Percentiles rank a stretch among this genome's conserved stretches.
These are phyloP conservation scores for Botrytis squamosa DNA, from an alignment of 2,329 filamentous ascomycete species.

Conservation along the genomic window DNA sequence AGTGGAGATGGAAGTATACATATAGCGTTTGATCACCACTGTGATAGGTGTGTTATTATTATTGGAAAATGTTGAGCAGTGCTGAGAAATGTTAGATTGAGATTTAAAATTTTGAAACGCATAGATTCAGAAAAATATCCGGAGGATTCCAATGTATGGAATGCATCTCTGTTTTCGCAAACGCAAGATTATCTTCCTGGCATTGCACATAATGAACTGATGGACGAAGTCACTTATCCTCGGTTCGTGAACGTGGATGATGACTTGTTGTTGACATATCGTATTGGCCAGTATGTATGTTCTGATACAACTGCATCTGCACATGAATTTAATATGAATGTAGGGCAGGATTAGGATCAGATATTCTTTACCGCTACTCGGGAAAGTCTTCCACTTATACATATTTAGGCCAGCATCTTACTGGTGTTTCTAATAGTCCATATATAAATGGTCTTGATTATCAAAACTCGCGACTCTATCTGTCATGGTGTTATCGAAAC, in stretches of 20 bases:
- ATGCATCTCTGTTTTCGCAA: conserved; percentile 26
- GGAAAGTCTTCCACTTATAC: conserved; percentile 28
- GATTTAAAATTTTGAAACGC: conserved; percentile 27
- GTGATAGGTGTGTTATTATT: conserved; percentile 28
- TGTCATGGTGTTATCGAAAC: conserved; percentile 36
- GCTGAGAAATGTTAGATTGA: conserved; percentile 25
- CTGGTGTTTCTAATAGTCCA: conserved; percentile 32
- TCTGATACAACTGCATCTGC: not conserved
- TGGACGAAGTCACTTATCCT: conserved; percentile 34
- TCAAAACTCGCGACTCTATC: conserved; percentile 26
- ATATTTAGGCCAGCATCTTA: conserved; percentile 32
- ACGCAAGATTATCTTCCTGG: conserved; percentile 30
- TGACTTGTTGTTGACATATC: conserved; percentile 33
- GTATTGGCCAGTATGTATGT: conserved; percentile 33
- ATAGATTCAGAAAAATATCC: not conserved
- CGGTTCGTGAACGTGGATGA: conserved; percentile 32
- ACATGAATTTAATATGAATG: not conserved
- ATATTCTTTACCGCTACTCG: conserved; percentile 31
- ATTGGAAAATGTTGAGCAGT: not conserved
- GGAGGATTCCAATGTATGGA: conserved; percentile 23
- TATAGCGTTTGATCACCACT: conserved; percentile 34
- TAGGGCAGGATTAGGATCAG: conserved; percentile 34
- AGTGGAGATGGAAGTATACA: conserved; percentile 33
- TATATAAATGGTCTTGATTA: conserved; percentile 35
- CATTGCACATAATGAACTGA: conserved; percentile 23